Conservation (phyloP, 805 yeast genomes). For the Lachancea lanzarotensis region DNA sequence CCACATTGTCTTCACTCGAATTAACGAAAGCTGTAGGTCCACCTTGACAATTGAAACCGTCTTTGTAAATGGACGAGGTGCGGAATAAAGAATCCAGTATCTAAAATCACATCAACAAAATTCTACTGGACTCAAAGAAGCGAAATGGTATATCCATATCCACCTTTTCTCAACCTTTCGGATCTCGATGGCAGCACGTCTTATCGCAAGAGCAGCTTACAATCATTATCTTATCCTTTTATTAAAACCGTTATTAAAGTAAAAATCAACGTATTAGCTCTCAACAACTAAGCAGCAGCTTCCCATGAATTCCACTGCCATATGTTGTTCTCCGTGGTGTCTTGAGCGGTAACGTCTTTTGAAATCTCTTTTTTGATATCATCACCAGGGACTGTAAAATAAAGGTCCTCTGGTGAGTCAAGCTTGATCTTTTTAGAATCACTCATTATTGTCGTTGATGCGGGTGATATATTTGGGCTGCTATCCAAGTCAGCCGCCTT, state of each 20-base stretch:
- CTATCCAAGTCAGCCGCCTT: conserved; percentile 22
- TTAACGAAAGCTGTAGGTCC: too few relatives aligned
- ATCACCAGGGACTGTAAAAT: conserved; percentile 13
- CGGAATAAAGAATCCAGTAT: too few relatives aligned
- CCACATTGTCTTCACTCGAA: too few relatives aligned
- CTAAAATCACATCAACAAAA: too few relatives aligned
- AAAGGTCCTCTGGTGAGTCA: conserved; percentile 32
- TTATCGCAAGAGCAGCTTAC: too few relatives aligned
- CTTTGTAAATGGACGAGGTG: too few relatives aligned
- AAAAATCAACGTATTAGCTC: neutral
- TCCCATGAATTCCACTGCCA: conserved; percentile 33
- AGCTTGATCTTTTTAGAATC: conserved; percentile 31
- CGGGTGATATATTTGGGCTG: conserved; percentile 22
- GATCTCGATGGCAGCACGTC: too few relatives aligned
- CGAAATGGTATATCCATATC: too few relatives aligned
- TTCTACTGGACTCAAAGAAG: too few relatives aligned
- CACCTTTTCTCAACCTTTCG: too few relatives aligned
- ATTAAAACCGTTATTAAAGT: neutral
- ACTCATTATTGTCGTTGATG: conserved; percentile 26
- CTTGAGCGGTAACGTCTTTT: neutral
- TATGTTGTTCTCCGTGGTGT: conserved; percentile 10
- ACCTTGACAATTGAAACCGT: too few relatives aligned
- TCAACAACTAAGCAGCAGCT: neutral
- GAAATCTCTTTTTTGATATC: conserved; percentile 1
- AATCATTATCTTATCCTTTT: neutral